These are phyloP conservation scores for Penicillium steckii DNA, from an alignment of 495 filamentous ascomycete species.

Conservation along the genomic window DNA sequence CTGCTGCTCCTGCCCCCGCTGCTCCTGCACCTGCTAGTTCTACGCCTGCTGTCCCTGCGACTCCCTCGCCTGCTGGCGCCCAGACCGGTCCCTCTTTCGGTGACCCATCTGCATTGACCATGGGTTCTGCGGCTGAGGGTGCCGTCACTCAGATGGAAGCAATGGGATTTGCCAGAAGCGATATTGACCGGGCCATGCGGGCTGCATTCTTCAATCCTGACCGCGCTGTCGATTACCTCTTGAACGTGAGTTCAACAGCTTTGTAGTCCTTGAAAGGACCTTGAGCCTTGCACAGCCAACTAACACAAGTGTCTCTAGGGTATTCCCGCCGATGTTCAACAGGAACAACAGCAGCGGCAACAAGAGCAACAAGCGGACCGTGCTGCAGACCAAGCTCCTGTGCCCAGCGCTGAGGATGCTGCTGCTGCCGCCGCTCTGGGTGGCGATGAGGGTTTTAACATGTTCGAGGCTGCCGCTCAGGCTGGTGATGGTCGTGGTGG, in stretches of 20 bases:
- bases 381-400: slow-evolving; percentile 26
- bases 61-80: slow-evolving; percentile 68
- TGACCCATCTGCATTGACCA: slow-evolving; percentile 77
- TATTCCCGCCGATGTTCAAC: slow-evolving; percentile 79
- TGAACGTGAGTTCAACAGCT: slow-evolving; percentile 66
- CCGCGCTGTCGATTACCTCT: slow-evolving; percentile 91
- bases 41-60: slow-evolving; percentile 61
- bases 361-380: slow-evolving; percentile 19
- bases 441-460: slow-evolving; percentile 72
- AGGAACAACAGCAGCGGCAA: slow-evolving; percentile 58
- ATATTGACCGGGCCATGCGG: slow-evolving; percentile 91
- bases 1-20: slow-evolving; percentile 65
- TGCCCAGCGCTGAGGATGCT: slow-evolving; percentile 38
- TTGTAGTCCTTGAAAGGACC: too few relatives aligned
- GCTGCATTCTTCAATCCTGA: slow-evolving; percentile 97
- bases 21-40: slow-evolving; percentile 54
- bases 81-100: slow-evolving; percentile 54
- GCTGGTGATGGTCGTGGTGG: slow-evolving; percentile 58
- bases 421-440: slow-evolving; percentile 28
- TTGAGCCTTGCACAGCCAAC: too few relatives aligned
- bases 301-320: slow-evolving; percentile 54
- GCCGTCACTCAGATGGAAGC: slow-evolving; percentile 95
- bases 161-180: slow-evolving; percentile 87
- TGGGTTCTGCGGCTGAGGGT: slow-evolving; percentile 75
- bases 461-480: slow-evolving; percentile 91